A percentile compares a stretch with the other conserved stretches of the same genome.
Evolutionary conservation across 2,329 filamentous ascomycete species (phyloP).

Genomic region (Cercospora sp.): DNA sequence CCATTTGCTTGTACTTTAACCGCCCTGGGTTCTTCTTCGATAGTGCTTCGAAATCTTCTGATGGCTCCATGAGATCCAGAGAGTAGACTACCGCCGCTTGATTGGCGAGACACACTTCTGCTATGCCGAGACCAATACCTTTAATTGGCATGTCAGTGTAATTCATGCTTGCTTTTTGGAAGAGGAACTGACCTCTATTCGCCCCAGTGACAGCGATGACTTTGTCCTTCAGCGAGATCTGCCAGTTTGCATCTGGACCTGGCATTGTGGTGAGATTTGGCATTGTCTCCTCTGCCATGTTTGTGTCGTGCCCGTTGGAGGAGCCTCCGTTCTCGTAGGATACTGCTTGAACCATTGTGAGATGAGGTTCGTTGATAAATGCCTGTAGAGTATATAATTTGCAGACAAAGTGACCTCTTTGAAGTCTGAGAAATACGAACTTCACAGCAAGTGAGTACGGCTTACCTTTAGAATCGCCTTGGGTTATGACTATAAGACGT

Average conservation of each 20-base stretch:
- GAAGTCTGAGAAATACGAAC: neutral
- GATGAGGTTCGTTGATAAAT: neutral
- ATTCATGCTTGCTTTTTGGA: neutral
- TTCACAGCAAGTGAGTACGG: neutral
- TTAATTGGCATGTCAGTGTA: neutral
- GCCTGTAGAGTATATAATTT: neutral
- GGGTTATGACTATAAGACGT: neutral
- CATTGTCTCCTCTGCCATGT: conserved; percentile 27
- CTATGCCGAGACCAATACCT: conserved; percentile 36
- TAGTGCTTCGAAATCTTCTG: conserved; percentile 33
- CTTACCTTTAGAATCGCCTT: neutral
- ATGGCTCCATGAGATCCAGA: conserved; percentile 35
- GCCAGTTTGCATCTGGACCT: conserved; percentile 48
- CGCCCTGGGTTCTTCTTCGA: conserved; percentile 31
- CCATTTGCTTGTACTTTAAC: conserved; percentile 36
- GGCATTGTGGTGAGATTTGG: conserved; percentile 46
- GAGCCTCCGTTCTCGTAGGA: conserved; percentile 27
- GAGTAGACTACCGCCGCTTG: conserved; percentile 34
- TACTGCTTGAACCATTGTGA: conserved; percentile 31
- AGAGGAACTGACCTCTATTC: conserved; percentile 22
- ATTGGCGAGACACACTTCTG: conserved; percentile 38
- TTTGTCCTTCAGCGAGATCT: conserved; percentile 48
- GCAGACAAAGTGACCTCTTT: neutral
- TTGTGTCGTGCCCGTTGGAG: conserved; percentile 22
- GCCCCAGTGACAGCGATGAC: conserved; percentile 44